These are phyloP conservation scores for Lepidium campestre DNA, from an alignment of 441 rosid genomes.

Conservation along the genomic window DNA sequence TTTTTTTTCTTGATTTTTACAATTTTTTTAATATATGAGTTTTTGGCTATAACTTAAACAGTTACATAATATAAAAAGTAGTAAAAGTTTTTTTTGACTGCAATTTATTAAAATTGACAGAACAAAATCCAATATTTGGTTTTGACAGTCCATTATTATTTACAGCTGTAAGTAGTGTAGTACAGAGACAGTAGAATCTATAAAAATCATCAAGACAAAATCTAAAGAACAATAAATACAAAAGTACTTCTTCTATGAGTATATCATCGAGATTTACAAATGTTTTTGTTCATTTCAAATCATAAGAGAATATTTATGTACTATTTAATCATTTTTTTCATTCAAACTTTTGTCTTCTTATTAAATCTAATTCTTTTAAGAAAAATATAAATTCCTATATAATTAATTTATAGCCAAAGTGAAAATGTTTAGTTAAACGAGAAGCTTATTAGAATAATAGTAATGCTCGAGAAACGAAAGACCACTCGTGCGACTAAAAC, in stretches of 20 bases:
- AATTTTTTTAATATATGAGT: too few relatives aligned
- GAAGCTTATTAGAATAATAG: constrained; percentile 15
- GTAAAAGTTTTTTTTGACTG: too few relatives aligned
- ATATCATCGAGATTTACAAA: constrained; percentile 20
- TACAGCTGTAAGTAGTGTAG: constrained; percentile 15
- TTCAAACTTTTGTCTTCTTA: constrained; percentile 13
- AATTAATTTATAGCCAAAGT: constrained; percentile 3
- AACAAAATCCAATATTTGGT: too few relatives aligned
- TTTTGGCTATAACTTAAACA: too few relatives aligned
- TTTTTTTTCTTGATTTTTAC: too few relatives aligned
- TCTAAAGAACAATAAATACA: constrained; percentile 15
- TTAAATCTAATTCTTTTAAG: background rate
- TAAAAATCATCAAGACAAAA: constrained; percentile 8
- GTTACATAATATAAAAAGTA: background rate
- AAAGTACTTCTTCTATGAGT: constrained; percentile 1
- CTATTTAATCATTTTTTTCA: background rate
- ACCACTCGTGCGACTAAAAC: constrained; percentile 65
- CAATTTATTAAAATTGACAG: too few relatives aligned
- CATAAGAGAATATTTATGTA: constrained; percentile 23
- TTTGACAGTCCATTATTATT: constrained; percentile 4
- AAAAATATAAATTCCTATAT: background rate
- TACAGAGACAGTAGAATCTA: background rate
- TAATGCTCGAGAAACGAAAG: constrained; percentile 47
- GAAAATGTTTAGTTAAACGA: background rate
- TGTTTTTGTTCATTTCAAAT: constrained; percentile 2